These are phyloP conservation scores for Talaromyces sp. DNA, from an alignment of 2,329 filamentous ascomycete species.

Conservation along the genomic window DNA sequence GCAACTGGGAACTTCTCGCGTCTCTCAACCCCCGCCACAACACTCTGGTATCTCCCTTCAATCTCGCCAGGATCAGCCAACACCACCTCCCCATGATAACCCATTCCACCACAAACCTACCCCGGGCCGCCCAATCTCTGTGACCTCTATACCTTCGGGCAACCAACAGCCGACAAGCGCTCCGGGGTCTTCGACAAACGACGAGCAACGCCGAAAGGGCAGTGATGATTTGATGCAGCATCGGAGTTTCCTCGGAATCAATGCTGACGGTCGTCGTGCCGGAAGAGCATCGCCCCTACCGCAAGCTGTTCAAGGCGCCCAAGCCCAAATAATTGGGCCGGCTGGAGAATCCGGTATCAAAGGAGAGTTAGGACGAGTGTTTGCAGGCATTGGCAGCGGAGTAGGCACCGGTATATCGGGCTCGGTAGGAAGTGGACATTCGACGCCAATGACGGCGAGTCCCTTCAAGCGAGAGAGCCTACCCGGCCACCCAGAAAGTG, in stretches of 20 bases:
- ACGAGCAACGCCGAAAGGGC: slow-evolving; percentile 40
- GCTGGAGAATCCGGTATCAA: slow-evolving; percentile 85
- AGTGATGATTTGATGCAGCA: slow-evolving; percentile 56
- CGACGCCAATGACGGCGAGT: slow-evolving; percentile 52
- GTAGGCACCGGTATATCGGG: slow-evolving; percentile 51
- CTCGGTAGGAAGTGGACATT: slow-evolving; percentile 46
- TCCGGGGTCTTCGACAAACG: slow-evolving; percentile 22
- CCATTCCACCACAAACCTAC: slow-evolving; percentile 28
- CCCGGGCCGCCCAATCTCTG: slow-evolving; percentile 30
- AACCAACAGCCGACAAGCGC: slow-evolving; percentile 22
- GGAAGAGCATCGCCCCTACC: slow-evolving; percentile 84
- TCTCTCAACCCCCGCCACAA: slow-evolving; percentile 15
- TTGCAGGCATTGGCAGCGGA: slow-evolving; percentile 81
- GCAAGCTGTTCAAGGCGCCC: slow-evolving; percentile 88
- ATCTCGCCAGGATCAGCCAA: slow-evolving; percentile 28
- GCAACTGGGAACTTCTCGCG: slow-evolving; percentile 31
- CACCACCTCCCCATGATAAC: slow-evolving; percentile 31
- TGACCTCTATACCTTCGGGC: slow-evolving; percentile 29
- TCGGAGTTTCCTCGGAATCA: slow-evolving; percentile 68
- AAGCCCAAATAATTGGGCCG: slow-evolving; percentile 72
- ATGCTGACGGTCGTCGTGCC: slow-evolving; percentile 69
- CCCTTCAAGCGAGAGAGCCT: slow-evolving; percentile 49
- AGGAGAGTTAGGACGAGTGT: slow-evolving; percentile 91
- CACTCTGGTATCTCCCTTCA: slow-evolving; percentile 23
- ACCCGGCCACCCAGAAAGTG: slow-evolving; percentile 36